A percentile compares a stretch with the other conserved stretches of the same genome.
Conservation (phyloP, 441 rosid genomes). For the Adansonia gregorii region DNA sequence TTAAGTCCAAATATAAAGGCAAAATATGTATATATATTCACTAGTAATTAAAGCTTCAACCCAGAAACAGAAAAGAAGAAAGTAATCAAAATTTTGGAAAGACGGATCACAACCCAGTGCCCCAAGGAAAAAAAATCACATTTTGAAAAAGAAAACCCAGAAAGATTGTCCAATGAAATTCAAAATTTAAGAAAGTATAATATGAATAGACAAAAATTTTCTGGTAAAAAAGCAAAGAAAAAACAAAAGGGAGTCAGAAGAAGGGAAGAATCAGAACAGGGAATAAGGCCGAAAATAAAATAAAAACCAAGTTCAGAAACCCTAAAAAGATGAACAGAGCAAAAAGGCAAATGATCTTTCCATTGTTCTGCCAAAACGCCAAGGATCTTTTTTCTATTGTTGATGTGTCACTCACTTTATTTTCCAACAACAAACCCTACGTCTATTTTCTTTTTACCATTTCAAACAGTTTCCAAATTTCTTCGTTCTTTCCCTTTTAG, state of each 20-base stretch:
- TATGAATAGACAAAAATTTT: neutral
- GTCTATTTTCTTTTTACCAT: neutral
- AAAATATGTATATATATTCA: neutral
- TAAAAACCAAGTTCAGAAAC: conserved; percentile 32
- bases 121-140: no score
- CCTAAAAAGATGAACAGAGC: conserved; percentile 38
- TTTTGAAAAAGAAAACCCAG: neutral
- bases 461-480: neutral
- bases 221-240: conserved; percentile 14
- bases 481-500: neutral
- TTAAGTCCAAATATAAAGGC: neutral
- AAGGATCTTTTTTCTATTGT: conserved; percentile 24
- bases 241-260: neutral
- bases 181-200: neutral
- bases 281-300: conserved; percentile 20
- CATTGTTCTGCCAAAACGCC: conserved; percentile 16
- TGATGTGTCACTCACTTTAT: conserved; percentile 30
- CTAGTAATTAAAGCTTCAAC: neutral
- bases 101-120: neutral
- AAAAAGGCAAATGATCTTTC: conserved; percentile 18
- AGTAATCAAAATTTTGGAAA: neutral
- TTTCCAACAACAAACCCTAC: conserved; percentile 13
- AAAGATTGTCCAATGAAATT: neutral
- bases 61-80: neutral
- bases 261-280: neutral